These are phyloP conservation scores for Vanderwaltozyma verrucispora DNA, from an alignment of 805 yeast species.

Conservation along the genomic window DNA sequence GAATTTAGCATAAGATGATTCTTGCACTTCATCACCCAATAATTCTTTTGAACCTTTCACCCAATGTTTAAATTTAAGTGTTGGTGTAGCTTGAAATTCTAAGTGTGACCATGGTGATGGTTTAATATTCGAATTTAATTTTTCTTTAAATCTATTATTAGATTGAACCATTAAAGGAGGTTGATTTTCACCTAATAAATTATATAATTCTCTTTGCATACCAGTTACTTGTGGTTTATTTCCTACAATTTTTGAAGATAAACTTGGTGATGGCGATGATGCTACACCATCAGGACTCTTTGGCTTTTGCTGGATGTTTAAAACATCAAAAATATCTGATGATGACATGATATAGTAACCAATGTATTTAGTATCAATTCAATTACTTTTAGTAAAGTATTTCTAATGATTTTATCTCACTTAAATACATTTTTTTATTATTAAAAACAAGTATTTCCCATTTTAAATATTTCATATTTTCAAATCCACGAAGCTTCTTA, in stretches of 20 bases:
- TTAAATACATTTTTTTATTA: too few relatives aligned
- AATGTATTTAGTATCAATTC: too few relatives aligned
- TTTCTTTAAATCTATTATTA: conserved; percentile 49
- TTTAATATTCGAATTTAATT: conserved; percentile 47
- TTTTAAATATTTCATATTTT: too few relatives aligned
- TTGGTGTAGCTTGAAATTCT: conserved; percentile 45
- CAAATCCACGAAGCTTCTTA: too few relatives aligned
- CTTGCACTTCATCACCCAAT: conserved; percentile 24
- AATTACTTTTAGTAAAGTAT: too few relatives aligned
- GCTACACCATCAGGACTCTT: conserved; percentile 14
- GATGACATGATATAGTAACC: too few relatives aligned
- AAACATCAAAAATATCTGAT: conserved; percentile 66
- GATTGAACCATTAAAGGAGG: conserved; percentile 64
- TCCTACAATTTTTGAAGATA: background rate
- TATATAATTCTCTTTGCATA: conserved; percentile 82
- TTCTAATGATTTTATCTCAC: too few relatives aligned
- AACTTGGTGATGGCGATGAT: conserved; percentile 11
- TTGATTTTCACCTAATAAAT: conserved; percentile 80
- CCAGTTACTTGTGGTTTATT: conserved; percentile 39
- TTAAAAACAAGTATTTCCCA: too few relatives aligned
- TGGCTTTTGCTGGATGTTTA: conserved; percentile 40
- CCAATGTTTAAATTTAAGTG: conserved; percentile 69
- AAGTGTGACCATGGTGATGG: conserved; percentile 78
- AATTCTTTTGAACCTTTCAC: conserved; percentile 57
- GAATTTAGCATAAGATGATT: conserved; percentile 61